Base-by-base conservation (phyloP, 2,329 filamentous ascomycete species). In the Sporothrix globosa region DNA sequence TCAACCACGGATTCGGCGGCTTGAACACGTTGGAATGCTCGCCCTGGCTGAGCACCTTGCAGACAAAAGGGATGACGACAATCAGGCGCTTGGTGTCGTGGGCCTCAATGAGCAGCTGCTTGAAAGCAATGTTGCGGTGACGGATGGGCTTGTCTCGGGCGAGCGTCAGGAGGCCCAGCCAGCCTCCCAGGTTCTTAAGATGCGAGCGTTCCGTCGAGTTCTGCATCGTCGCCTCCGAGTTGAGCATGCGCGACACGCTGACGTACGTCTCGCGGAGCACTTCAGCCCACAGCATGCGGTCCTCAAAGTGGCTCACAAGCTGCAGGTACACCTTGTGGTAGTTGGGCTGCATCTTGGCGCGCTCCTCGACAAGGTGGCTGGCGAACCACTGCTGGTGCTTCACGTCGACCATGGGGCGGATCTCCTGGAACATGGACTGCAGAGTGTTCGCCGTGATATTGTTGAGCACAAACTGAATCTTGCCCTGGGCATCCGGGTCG, bases 311-410 rank as follows among this genome's bases (percentile, higher is more conserved):
- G 70, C 91, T 91, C 72, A 99, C 87, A 67, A 99, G 87, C 75
- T 97, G 92, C 66, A 98, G 86, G 78, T 99, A 99, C 27, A 99
- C 88, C 72, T 91, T 87, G 75, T 99, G 96, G 77, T 96, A 98
- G 79, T 99, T 99, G 6, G 95, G 94, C 78, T 99, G 95, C 84
- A 97, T 90, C 81, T 97, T 98, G 44, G 95, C 96, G 60, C 96
- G 92, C 78, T 97, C 92, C 77, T 97, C 95, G 2, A 99, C 96
- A 11, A 99, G 85, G 77, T 98, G 97, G 63, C 90, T 90, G 7
- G 96, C 96, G 77, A 99, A 99, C 96, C 96, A 99, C 77, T 96
- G 93, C 76, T 96, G 92, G 78, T 97, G 91, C 74, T 90, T 89
- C 68, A 91, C 88, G 67, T 93, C 89, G 63, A 99, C 82, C 58